phyloP scores from a whole-genome alignment of 495 filamentous ascomycete species.

The Baudoinia panamericana region DNA sequence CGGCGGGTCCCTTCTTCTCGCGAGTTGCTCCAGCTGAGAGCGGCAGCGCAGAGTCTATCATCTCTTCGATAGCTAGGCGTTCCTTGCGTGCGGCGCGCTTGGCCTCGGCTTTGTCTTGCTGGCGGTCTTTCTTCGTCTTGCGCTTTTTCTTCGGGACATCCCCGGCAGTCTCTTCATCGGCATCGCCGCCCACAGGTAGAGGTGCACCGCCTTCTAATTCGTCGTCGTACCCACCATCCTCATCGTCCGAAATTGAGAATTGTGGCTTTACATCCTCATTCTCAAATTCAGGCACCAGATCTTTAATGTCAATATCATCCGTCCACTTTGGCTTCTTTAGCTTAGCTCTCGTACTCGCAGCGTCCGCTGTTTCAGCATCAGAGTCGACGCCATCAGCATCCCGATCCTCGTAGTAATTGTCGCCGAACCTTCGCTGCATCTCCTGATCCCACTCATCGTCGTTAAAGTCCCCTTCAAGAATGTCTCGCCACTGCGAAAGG shows the following conservation, averaged over 20 bases:
- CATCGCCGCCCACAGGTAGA: slow-evolving; percentile 1
- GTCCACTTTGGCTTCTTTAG: slow-evolving; percentile 90
- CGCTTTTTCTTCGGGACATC: slow-evolving; percentile 16
- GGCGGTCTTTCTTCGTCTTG: slow-evolving; percentile 40
- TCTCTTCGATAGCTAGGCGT: slow-evolving; percentile 65
- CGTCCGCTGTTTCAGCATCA: slow-evolving; percentile 35
- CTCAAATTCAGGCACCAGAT: slow-evolving; percentile 75
- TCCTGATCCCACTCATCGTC: slow-evolving; percentile 76
- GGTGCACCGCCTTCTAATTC: slow-evolving; percentile 8
- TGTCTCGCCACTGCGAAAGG: slow-evolving; percentile 62
- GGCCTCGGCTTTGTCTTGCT: slow-evolving; percentile 46
- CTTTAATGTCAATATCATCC: slow-evolving; percentile 91
- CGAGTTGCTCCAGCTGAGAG: slow-evolving; percentile 30
- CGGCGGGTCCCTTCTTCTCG: slow-evolving; percentile 40
- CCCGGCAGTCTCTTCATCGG: slow-evolving; percentile 11
- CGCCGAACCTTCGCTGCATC: slow-evolving; percentile 75
- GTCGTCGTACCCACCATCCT: slow-evolving; percentile 12
- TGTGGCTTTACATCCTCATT: slow-evolving; percentile 40
- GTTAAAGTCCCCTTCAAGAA: slow-evolving; percentile 78
- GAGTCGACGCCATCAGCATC: slow-evolving; percentile 35
- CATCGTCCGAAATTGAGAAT: slow-evolving; percentile 43
- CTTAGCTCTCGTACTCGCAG: slow-evolving; percentile 40
- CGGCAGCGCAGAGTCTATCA: slow-evolving; percentile 74
- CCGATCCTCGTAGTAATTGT: slow-evolving; percentile 62
- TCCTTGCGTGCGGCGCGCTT: slow-evolving; percentile 66